Evolutionary conservation across 75 land plant genomes (phyloP), one percentile per base, ranked within the genome.

Genomic region (Cupressus sempervirens): DNA sequence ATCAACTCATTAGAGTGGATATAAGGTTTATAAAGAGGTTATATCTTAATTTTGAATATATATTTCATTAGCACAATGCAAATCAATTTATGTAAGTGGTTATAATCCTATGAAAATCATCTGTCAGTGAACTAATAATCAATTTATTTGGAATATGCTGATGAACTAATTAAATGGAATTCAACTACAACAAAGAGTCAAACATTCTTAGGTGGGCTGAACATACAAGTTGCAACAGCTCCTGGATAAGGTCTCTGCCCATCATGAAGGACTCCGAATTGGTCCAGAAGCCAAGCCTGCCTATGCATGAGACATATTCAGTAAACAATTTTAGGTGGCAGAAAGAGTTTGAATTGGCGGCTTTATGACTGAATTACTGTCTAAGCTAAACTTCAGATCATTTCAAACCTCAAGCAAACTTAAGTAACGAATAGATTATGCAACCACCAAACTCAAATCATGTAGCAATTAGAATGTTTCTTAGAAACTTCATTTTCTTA

Each of bases 221-320:
- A 52, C 92, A 40, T 93, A 95, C 97, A 90, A 74, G 97, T 92
- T 34, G 88, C 89, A 84, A 95, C 89, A 1, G 97, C 96, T 38
- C 93, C 94, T 54, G 92, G 93, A 84, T 95, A 95, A 76, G 97
- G 94, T 54, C 90, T 88, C 84, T 94, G 88, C 46, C 97, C 97
- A 91, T 95, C 97, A 88, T 95, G 97, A 84, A 95, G 94, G 7
- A 95, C 97, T 81, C 97, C 97, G 93, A 95, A 95, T 80, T 95
- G 97, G 87, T 95, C 97, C 52, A 95, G 85, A 13, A 95, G 84
- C 97, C 97, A 95, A 54, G 91, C 93, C 97, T 95, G 84, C 86
- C 79, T 15, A 86, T 48, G 35, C 74, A 32, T 32, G 74, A 70
- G 73, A 72, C 36, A 32, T 13, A 72, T 30, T 72, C 10, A 35